Evolutionary conservation across 257 asterid genomes (phyloP).

Genomic region (Ajuga chamaepitys): DNA sequence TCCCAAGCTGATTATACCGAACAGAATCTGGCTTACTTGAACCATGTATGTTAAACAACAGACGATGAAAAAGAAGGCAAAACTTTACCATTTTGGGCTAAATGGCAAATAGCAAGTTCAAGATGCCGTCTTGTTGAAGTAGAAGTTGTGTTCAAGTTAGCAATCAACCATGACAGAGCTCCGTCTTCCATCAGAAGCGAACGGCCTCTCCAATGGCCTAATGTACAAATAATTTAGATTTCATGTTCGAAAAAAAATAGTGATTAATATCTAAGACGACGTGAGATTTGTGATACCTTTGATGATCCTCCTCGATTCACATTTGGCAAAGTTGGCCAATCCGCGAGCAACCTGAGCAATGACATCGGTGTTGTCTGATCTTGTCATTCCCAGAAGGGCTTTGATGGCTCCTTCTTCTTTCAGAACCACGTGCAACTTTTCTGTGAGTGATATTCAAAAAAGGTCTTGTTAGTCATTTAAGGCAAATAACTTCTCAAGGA

Average conservation of each 20-base stretch:
- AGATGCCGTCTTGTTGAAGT: constrained; percentile 67
- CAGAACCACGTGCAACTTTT: constrained; percentile 48
- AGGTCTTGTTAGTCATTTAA: too few species aligned
- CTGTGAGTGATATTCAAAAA: constrained; percentile 27
- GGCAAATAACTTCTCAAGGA: background rate
- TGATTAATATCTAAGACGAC: background rate
- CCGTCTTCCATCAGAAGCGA: constrained; percentile 76
- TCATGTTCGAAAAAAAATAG: background rate
- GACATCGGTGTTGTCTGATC: constrained; percentile 58
- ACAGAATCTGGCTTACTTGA: background rate
- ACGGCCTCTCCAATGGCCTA: constrained; percentile 67
- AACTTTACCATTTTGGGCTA: constrained; percentile 81
- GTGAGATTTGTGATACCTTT: constrained; percentile 38
- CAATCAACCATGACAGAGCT: constrained; percentile 64
- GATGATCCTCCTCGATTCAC: constrained; percentile 77
- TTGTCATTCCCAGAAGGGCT: constrained; percentile 62
- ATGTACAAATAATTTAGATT: constrained; percentile 13
- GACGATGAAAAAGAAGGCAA: background rate
- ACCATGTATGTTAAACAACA: background rate
- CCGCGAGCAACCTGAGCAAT: constrained; percentile 87
- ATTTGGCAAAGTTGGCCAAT: constrained; percentile 81
- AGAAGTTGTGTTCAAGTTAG: constrained; percentile 48
- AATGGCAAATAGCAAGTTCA: constrained; percentile 89
- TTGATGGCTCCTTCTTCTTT: constrained; percentile 78
- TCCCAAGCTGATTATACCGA: too few species aligned